Base-by-base conservation (phyloP, 352 stramenopile genomes). In the Globisporangium apiculatum region DNA sequence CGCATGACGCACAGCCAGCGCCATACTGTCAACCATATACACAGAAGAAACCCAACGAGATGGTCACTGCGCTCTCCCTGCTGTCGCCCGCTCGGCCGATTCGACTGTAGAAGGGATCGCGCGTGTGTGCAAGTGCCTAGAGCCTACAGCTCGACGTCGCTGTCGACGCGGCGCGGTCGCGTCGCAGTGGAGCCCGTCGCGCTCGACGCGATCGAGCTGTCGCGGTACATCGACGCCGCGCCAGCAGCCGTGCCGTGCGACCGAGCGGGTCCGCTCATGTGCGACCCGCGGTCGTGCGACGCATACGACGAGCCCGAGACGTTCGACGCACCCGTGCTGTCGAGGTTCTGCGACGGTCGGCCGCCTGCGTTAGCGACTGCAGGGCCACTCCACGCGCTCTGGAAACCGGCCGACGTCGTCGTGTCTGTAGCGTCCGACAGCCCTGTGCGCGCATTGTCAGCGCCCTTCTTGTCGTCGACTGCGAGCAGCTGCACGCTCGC, bases 101-200 rank as follows among this genome's bases (percentile, higher is more conserved):
- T 3, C 24, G 24, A 31, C 24, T 31, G 24, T 31, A 31, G 24
- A 31, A 31, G 24, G 24, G 24, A 31, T 31, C 2, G 24, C 24
- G 24, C 2, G 24, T 31, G 24, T 43, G 40, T 43, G 40, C 11
- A 43, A 8, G 40, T 3, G 40, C 40, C 7, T 8, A 43, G 7
- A 43, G 40, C 40, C n/a, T 74, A 88, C 11, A 88, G 66, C 55
- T 88, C 78, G 40, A 88, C 64, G 42, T 89, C 78, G 57, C 76
- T 89, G 57, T 86, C 78, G 9, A 86, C 64, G 11, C 74, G 73
- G 46, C 72, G 70, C 45, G 53, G 61, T 12, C 66, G 24, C 12
- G 55, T 42, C 15, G 55, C 53, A 43, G 38, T 31, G 37, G 46
- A 36, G 45, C 38, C 15, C 15, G 43, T 55, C 9, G 37, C 43